Evolutionary conservation across 169 alveolate species (phyloP).

Genomic region (Eimeria mitis): DNA sequence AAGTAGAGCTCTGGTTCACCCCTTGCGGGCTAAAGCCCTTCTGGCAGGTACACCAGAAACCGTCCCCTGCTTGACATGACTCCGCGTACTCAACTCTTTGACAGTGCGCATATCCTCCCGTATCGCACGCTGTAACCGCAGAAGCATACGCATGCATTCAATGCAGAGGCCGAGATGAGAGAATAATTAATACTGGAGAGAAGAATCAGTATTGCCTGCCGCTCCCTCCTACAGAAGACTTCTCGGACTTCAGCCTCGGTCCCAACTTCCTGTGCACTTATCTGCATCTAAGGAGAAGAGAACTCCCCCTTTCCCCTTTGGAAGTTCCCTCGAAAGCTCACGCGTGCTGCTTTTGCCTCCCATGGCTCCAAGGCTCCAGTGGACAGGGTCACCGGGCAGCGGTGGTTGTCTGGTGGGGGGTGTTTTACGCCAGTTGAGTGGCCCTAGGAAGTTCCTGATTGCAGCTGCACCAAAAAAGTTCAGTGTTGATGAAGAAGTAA

Average conservation of each 20-base stretch:
- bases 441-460: neutral
- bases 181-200: neutral
- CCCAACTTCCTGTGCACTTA: neutral
- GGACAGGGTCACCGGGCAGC: conserved; percentile 34
- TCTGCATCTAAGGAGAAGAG: neutral
- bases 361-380: conserved; percentile 38
- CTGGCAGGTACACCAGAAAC: conserved; percentile 57
- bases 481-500: neutral
- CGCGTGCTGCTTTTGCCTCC: conserved; percentile 76
- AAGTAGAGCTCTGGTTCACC: conserved; percentile 8
- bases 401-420: neutral
- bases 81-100: conserved; percentile 25
- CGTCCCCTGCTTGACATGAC: conserved; percentile 35
- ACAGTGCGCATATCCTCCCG: conserved; percentile 32
- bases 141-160: neutral
- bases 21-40: conserved; percentile 53
- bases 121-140: conserved; percentile 34
- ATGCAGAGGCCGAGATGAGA: neutral
- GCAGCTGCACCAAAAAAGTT: neutral
- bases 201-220: neutral
- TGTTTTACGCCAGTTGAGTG: neutral
- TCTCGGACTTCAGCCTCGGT: neutral
- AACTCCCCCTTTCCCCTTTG: neutral
- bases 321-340: neutral
- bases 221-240: neutral